Evolutionary conservation across 2,329 filamentous ascomycete genomes (phyloP).

Genomic region (Coleophoma cylindrospora): DNA sequence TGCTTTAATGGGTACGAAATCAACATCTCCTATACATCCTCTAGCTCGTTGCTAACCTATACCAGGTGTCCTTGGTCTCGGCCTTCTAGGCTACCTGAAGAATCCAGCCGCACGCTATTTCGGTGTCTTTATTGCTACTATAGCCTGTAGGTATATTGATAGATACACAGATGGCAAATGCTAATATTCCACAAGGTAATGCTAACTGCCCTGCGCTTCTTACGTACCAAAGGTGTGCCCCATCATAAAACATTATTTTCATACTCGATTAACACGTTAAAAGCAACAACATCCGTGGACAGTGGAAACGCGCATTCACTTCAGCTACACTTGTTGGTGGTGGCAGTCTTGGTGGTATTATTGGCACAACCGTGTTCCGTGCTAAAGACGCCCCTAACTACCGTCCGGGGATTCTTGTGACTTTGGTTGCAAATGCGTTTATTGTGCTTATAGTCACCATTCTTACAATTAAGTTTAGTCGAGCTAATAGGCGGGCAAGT

Average conservation of each 20-base stretch:
- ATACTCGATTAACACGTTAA: too few relatives aligned
- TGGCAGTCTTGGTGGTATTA: slow-evolving; percentile 73
- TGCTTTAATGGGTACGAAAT: slow-evolving; percentile 14
- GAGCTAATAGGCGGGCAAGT: slow-evolving; percentile 21
- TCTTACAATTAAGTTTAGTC: slow-evolving; percentile 17
- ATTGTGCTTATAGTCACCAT: slow-evolving; percentile 15
- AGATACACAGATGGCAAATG: slow-evolving; percentile 40
- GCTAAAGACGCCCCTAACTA: slow-evolving; percentile 4
- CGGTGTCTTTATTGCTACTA: too few relatives aligned
- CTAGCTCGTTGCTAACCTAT: too few relatives aligned
- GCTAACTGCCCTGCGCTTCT: slow-evolving; percentile 69
- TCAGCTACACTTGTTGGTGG: slow-evolving; percentile 70
- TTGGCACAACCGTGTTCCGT: slow-evolving; percentile 67
- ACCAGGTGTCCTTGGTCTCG: slow-evolving; percentile 24
- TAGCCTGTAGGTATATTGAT: slow-evolving; percentile 29
- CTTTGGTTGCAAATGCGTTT: slow-evolving; percentile 5
- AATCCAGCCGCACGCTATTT: too few relatives aligned
- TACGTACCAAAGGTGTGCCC: slow-evolving; percentile 60
- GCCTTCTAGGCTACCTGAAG: slow-evolving; percentile 11
- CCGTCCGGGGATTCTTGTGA: slow-evolving; percentile 8
- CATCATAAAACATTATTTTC: too few relatives aligned
- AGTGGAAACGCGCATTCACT: slow-evolving; percentile 80
- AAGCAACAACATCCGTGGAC: slow-evolving; percentile 73
- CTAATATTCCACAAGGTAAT: slow-evolving; percentile 54
- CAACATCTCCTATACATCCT: too few relatives aligned